Conservation (phyloP, 179 eudicot species). For the Vitellaria paradoxa region DNA sequence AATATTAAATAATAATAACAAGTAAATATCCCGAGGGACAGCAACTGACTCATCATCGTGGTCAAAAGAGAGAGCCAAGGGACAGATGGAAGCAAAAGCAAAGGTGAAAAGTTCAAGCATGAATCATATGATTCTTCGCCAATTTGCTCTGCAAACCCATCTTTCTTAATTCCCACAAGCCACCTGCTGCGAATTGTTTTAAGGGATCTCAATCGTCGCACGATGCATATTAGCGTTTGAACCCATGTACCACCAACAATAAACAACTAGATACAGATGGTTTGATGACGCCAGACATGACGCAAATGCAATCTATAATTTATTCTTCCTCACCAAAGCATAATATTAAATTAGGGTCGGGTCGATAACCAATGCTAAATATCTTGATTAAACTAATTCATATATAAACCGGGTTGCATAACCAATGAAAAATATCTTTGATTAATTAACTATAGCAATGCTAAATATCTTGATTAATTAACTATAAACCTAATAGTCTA, state of each 20-base stretch:
- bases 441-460: too few species aligned
- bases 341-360: neutral
- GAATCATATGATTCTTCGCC: conserved; percentile 16
- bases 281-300: conserved; percentile 31
- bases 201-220: neutral
- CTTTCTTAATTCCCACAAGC: conserved; percentile 1
- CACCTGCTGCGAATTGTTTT: neutral
- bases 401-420: too few species aligned
- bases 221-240: too few species aligned
- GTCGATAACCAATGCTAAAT: conserved; percentile 5
- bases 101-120: neutral
- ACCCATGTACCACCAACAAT: too few species aligned
- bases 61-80: neutral
- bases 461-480: too few species aligned
- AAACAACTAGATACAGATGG: too few species aligned
- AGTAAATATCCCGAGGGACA: too few species aligned
- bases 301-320: conserved; percentile 9
- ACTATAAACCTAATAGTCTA: too few species aligned
- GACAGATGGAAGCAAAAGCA: neutral
- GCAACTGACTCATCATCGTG: too few species aligned
- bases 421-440: too few species aligned
- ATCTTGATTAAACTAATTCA: conserved; percentile 7
- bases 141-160: neutral
- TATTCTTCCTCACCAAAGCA: neutral
- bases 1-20: too few species aligned